Evolutionary conservation across 495 filamentous ascomycete genomes (phyloP).

Genomic region (Xylaria palmicola): DNA sequence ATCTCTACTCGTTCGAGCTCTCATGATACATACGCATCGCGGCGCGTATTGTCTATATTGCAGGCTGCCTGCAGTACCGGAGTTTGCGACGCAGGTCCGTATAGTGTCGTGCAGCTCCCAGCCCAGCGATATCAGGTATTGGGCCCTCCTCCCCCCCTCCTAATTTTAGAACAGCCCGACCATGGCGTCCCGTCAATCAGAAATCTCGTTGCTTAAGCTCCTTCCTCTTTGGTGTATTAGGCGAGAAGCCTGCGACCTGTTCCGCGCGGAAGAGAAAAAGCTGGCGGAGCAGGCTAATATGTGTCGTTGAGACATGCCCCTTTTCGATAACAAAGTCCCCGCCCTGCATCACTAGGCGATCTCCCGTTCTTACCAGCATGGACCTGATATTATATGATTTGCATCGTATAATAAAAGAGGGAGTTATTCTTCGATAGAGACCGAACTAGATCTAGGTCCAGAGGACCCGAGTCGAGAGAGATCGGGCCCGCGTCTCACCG

Average conservation of each 20-base stretch:
- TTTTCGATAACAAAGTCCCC: not conserved
- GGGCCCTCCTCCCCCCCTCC: too few relatives aligned
- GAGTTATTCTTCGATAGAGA: too few relatives aligned
- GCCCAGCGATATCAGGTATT: conserved; percentile 3
- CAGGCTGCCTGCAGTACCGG: conserved; percentile 16
- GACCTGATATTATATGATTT: not conserved
- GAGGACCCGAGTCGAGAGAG: not conserved
- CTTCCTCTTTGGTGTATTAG: not conserved
- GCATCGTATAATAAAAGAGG: too few relatives aligned
- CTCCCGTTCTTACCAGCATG: not conserved
- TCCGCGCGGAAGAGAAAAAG: not conserved
- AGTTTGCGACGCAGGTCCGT: conserved; percentile 19
- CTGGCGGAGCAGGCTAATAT: not conserved
- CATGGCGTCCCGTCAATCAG: not conserved
- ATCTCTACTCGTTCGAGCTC: not conserved
- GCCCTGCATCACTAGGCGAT: not conserved
- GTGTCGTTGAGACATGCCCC: not conserved
- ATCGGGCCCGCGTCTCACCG: not conserved
- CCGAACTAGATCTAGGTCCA: not conserved
- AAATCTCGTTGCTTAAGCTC: not conserved
- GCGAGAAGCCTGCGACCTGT: not conserved
- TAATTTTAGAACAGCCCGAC: conserved; percentile 25
- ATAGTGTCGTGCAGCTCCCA: conserved; percentile 21
- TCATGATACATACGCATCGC: not conserved
- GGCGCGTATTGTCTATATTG: not conserved